Conservation (phyloP, 108 stramenopile genomes). For the Cyclotella atomus region DNA sequence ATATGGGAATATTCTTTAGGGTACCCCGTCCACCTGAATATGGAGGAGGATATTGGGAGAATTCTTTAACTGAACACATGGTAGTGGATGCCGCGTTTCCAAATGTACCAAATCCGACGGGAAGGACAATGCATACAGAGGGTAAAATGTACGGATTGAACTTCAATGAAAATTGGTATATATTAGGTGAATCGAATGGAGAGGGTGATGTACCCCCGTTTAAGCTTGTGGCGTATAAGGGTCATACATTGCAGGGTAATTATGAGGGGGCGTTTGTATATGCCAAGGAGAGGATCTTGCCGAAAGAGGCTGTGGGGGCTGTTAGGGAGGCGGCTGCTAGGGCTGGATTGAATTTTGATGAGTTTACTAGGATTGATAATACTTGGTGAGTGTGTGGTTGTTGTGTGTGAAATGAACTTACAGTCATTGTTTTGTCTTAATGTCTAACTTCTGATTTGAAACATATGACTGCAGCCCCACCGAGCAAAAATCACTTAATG, state of each 20-base stretch:
- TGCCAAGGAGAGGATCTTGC: conserved; percentile 79
- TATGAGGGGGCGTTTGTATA: conserved; percentile 96
- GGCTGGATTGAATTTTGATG: conserved; percentile 76
- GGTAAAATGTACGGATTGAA: conserved; percentile 95
- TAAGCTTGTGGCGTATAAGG: conserved; percentile 92
- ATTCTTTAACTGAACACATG: conserved; percentile 86
- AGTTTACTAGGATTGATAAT: conserved; percentile 80
- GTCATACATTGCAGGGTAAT: conserved; percentile 95
- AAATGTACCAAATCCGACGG: conserved; percentile 44
- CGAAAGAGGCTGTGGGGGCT: conserved; percentile 74
- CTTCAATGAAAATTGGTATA: conserved; percentile 95
- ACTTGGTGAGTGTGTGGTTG: conserved; percentile 48
- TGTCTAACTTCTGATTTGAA: too few species aligned
- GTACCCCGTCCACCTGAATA: conserved; percentile 75
- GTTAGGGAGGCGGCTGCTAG: conserved; percentile 79
- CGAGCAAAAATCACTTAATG: conserved; percentile 61
- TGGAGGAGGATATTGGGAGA: conserved; percentile 92
- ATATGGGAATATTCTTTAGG: conserved; percentile 90
- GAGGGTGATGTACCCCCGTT: conserved; percentile 70
- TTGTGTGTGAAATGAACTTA: background rate
- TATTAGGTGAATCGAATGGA: conserved; percentile 83
- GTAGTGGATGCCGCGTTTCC: conserved; percentile 66
- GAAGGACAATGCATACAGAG: conserved; percentile 82
- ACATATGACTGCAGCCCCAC: too few species aligned
- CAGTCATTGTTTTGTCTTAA: background rate